Percentiles rank a stretch among this genome's conserved stretches.
phyloP scores from a whole-genome alignment of 768 basidiomycete genomes.

The Suillus variegatus region DNA sequence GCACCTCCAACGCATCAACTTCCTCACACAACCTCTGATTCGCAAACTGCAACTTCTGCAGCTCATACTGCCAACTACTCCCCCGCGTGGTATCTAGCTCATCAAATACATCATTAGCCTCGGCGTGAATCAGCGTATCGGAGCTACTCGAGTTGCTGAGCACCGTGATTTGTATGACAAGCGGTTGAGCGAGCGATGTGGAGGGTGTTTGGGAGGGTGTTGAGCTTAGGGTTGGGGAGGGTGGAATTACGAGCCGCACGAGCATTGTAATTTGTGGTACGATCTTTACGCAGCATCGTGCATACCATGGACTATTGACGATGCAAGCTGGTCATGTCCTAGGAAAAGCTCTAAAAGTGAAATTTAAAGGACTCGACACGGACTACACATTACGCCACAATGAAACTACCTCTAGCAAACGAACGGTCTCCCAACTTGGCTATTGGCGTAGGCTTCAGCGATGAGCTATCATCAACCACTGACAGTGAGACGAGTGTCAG shows the following conservation, averaged over 20 bases:
- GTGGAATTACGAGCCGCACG: constrained; percentile 38
- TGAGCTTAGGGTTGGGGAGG: constrained; percentile 5
- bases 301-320: constrained; percentile 26
- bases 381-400: neutral
- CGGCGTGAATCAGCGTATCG: constrained; percentile 16
- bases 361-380: neutral
- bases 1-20: constrained; percentile 40
- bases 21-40: constrained; percentile 70
- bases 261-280: constrained; percentile 23
- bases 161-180: constrained; percentile 33
- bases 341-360: neutral
- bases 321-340: neutral
- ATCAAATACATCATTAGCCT: constrained; percentile 57
- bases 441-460: constrained; percentile 42
- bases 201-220: constrained; percentile 5
- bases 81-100: constrained; percentile 68
- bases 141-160: constrained; percentile 13
- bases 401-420: constrained; percentile 33
- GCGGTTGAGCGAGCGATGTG: constrained; percentile 22
- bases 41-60: constrained; percentile 77
- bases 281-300: constrained; percentile 42
- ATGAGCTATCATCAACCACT: constrained; percentile 39
- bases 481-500: neutral
- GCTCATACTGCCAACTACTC: constrained; percentile 92
- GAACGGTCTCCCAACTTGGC: constrained; percentile 49